Percentiles rank a stretch among this genome's conserved stretches.
Conservation (phyloP, 2,329 filamentous ascomycete species). For the Aureobasidium sp. region DNA sequence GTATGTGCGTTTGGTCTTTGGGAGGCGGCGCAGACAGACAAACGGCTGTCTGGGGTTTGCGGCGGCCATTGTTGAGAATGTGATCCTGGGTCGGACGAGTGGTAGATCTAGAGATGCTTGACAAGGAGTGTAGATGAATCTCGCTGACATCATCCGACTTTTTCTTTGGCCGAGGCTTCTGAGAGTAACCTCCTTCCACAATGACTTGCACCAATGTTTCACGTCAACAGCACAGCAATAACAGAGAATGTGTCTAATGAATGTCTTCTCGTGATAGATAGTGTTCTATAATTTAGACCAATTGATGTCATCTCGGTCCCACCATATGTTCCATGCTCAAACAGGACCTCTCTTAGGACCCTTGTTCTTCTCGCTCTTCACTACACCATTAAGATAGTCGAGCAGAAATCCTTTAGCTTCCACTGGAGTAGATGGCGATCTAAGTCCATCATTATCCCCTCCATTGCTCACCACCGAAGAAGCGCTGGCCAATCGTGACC, state of each 20-base stretch:
- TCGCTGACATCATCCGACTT: slow-evolving; percentile 12
- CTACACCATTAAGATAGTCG: slow-evolving; percentile 29
- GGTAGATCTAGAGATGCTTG: neutral
- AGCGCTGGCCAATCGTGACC: slow-evolving; percentile 21
- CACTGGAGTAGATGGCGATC: slow-evolving; percentile 20
- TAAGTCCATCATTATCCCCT: slow-evolving; percentile 15
- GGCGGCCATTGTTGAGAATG: neutral
- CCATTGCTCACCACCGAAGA: slow-evolving; percentile 18
- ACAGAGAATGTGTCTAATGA: too few relatives aligned
- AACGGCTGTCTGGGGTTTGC: neutral
- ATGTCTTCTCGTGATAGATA: neutral
- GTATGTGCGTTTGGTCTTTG: neutral
- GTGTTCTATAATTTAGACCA: neutral
- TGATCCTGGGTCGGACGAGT: neutral
- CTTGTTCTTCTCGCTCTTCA: slow-evolving; percentile 18
- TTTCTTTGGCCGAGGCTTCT: slow-evolving; percentile 7
- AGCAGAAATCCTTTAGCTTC: slow-evolving; percentile 29
- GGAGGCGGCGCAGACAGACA: slow-evolving; percentile 13
- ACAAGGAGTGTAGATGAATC: neutral
- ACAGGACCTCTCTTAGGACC: slow-evolving; percentile 2
- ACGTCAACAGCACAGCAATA: too few relatives aligned
- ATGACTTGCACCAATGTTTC: neutral
- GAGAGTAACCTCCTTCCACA: neutral
- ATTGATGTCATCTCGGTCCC: neutral
- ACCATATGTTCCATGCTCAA: neutral